These are phyloP conservation scores for Fusarium verrucosum DNA, from an alignment of 2,329 filamentous ascomycete species.

Conservation along the genomic window DNA sequence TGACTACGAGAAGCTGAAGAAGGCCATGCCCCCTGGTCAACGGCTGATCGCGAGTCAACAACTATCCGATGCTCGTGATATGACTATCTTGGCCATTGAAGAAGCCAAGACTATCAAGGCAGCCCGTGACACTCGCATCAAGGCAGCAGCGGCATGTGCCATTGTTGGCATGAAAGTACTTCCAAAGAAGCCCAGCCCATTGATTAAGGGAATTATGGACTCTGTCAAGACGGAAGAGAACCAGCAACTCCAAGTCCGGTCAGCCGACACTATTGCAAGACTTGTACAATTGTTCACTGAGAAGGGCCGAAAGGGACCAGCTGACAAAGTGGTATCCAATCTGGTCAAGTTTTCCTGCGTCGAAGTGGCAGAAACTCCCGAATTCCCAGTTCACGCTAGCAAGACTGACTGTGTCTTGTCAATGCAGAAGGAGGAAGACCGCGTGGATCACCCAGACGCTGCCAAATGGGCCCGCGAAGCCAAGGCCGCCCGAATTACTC, in stretches of 20 bases:
- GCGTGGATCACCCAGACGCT: slow-evolving; percentile 90
- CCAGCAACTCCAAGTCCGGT: slow-evolving; percentile 84
- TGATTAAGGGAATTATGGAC: slow-evolving; percentile 98
- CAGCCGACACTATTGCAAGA: slow-evolving; percentile 82
- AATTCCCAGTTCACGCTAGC: slow-evolving; percentile 84
- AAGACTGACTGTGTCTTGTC: slow-evolving; percentile 87
- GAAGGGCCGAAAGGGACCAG: slow-evolving; percentile 81
- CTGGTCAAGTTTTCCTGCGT: slow-evolving; percentile 97
- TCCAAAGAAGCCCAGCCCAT: slow-evolving; percentile 90
- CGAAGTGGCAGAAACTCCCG: slow-evolving; percentile 96
- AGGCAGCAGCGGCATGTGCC: slow-evolving; percentile 85
- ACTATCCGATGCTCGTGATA: slow-evolving; percentile 78
- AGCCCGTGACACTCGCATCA: slow-evolving; percentile 84
- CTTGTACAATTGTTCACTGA: slow-evolving; percentile 88
- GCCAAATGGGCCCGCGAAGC: slow-evolving; percentile 90
- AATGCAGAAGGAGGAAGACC: slow-evolving; percentile 95
- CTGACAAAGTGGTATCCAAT: slow-evolving; percentile 95
- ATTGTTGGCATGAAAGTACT: slow-evolving; percentile 86
- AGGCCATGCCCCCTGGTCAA: slow-evolving; percentile 86
- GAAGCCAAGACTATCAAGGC: slow-evolving; percentile 84
- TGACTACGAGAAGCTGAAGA: slow-evolving; percentile 90
- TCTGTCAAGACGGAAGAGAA: slow-evolving; percentile 97
- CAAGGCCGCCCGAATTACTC: slow-evolving; percentile 86
- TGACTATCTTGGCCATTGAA: slow-evolving; percentile 75
- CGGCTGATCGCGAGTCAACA: slow-evolving; percentile 83